Base-by-base conservation (phyloP, 2,329 filamentous ascomycete species). In the Colletotrichum sp. region DNA sequence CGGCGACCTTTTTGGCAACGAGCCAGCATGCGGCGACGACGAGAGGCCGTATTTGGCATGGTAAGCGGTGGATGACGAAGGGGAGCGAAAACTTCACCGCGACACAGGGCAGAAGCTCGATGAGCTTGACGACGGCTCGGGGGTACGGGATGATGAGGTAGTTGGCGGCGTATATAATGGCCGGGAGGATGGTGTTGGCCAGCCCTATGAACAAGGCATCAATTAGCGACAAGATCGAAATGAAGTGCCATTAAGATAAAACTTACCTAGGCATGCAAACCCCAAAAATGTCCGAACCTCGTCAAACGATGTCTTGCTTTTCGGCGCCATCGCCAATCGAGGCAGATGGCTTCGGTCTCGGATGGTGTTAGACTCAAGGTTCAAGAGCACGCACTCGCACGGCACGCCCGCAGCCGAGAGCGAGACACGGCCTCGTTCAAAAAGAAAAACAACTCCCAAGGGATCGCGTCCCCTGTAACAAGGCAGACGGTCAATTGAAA, bases 61-160 rank as follows among this genome's bases (percentile, higher is more conserved):
- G 81, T 0, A 73, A 38, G 60, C 21, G 68, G 57, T 79, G 78
- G 38, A 85, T 76, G 70, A 82, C 12, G 69, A 83, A 75, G 24
- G 82, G 79, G 55, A 83, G 67, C 9, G 79, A 7, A 24, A 82
- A 72, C 48, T 84, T 85, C n/a, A 77, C 75, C 12, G 76, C 55
- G 8, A 85, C 71, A 15, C 78, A 80, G 7, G 84, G 83, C 2
- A 83, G 55, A 5, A 79, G 77, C 64, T 84, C 81, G 32, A 85
- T 79, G 57, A 85, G 74, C 36, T 83, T 48, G 65, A 85, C 82
- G 61, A 80, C 66, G 66, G 81, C 80, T 38, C 81, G 79, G 2
- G 83, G 80, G 60, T 82, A 84, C 0, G 83, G 82, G 64, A 84
- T 80, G 64, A 84, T 82, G 76, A 85, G 82, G 60, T 85, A 85